A percentile compares a stretch with the other conserved stretches of the same genome.
Evolutionary conservation across 805 yeast species (phyloP).

Genomic region (Candida insectalens): DNA sequence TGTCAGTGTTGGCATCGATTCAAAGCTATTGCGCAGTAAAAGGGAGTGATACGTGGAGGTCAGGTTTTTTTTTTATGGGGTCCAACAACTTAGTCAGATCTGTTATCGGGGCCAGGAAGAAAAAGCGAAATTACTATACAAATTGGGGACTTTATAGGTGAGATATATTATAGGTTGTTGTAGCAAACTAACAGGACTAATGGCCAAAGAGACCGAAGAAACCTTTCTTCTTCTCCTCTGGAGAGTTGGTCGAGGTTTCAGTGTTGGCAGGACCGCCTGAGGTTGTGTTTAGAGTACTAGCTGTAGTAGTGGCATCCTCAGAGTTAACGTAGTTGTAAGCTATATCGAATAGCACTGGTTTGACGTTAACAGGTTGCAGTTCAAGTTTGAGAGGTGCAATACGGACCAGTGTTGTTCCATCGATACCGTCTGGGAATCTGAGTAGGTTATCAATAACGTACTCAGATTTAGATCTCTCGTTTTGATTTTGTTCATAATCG

Average conservation of each 20-base stretch:
- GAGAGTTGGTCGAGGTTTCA: constrained; percentile 4
- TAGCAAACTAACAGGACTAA: no score
- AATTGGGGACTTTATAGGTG: no score
- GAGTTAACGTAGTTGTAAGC: constrained; percentile 76
- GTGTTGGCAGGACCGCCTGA: constrained; percentile 1
- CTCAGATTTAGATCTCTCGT: constrained; percentile 4
- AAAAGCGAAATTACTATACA: no score
- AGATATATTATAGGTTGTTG: no score
- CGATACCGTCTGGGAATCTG: constrained; percentile 20
- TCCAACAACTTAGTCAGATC: no score
- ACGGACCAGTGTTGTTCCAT: constrained; percentile 21
- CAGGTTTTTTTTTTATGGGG: no score
- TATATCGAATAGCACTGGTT: constrained; percentile 87
- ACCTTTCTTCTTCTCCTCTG: constrained; percentile 34
- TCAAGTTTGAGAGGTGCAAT: constrained; percentile 21
- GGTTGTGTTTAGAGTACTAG: constrained; percentile 3
- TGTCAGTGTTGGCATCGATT: no score
- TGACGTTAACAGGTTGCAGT: constrained; percentile 59
- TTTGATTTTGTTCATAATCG: constrained; percentile 18
- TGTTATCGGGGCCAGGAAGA: no score
- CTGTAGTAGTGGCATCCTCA: constrained; percentile 18
- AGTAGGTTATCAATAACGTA: constrained; percentile 20
- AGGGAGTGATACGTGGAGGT: no score
- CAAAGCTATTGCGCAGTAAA: no score
- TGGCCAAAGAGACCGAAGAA: constrained; percentile 70